Evolutionary conservation across 2,329 filamentous ascomycete species (phyloP).

Genomic region (Microdochium nivale): DNA sequence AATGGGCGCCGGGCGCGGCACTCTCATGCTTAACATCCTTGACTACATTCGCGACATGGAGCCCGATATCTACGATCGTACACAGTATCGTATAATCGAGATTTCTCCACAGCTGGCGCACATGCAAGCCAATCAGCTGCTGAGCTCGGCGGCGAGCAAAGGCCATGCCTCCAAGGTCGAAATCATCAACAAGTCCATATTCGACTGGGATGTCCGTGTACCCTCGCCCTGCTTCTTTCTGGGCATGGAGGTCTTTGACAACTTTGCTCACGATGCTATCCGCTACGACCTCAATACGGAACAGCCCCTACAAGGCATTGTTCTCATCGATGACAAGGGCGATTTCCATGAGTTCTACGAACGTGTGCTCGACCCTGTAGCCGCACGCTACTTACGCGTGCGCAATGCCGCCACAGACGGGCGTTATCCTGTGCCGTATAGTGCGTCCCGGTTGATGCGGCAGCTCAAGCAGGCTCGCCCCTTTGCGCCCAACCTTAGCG

Average conservation of each 20-base stretch:
- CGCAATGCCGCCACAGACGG: constrained; percentile 65
- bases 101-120: constrained; percentile 76
- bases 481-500: constrained; percentile 66
- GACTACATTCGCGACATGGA: constrained; percentile 90
- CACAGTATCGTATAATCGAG: constrained; percentile 91
- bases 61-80: constrained; percentile 87
- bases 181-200: constrained; percentile 90
- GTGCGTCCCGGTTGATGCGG: constrained; percentile 44
- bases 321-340: constrained; percentile 74
- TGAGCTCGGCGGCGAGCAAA: constrained; percentile 54
- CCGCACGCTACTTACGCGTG: constrained; percentile 74
- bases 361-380: constrained; percentile 70
- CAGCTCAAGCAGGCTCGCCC: constrained; percentile 57
- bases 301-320: constrained; percentile 76
- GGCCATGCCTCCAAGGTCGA: constrained; percentile 82
- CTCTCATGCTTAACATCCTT: constrained; percentile 94
- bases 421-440: constrained; percentile 54
- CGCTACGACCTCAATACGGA: constrained; percentile 82
- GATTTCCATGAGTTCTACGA: constrained; percentile 96
- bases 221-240: constrained; percentile 94
- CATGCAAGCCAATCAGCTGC: constrained; percentile 65
- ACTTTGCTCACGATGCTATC: constrained; percentile 90
- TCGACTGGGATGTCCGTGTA: constrained; percentile 86
- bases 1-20: constrained; percentile 95
- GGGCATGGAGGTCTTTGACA: constrained; percentile 96